Evolutionary conservation across 192 early-diverging fungal species (phyloP).

Genomic region (Lunasporangiospora selenospora): DNA sequence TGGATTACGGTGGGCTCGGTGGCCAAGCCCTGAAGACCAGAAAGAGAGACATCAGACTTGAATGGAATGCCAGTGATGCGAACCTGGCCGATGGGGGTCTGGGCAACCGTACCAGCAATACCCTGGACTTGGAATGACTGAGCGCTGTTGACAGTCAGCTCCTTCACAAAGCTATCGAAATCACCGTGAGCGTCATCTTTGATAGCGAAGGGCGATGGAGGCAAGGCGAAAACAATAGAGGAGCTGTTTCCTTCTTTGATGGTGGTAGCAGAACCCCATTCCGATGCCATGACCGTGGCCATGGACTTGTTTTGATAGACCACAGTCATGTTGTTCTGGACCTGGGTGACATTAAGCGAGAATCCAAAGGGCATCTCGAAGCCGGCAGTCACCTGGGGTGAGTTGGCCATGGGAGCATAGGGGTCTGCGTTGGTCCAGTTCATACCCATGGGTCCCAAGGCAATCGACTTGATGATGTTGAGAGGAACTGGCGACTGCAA

Average conservation of each 20-base stretch:
- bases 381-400: slow-evolving; percentile 38
- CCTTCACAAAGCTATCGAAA: slow-evolving; percentile 53
- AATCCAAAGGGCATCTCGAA: slow-evolving; percentile 62
- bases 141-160: slow-evolving; percentile 34
- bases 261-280: slow-evolving; percentile 23
- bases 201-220: slow-evolving; percentile 36
- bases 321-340: slow-evolving; percentile 49
- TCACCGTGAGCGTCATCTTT: slow-evolving; percentile 27
- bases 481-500: slow-evolving; percentile 26
- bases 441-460: slow-evolving; percentile 51
- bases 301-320: not conserved
- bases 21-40: slow-evolving; percentile 55
- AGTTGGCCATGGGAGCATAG: slow-evolving; percentile 45
- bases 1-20: slow-evolving; percentile 47
- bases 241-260: slow-evolving; percentile 37
- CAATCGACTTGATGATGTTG: slow-evolving; percentile 49
- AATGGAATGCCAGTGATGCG: slow-evolving; percentile 51
- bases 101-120: slow-evolving; percentile 44
- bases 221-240: slow-evolving; percentile 39
- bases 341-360: slow-evolving; percentile 50
- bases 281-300: slow-evolving; percentile 2
- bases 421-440: slow-evolving; percentile 30
- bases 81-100: slow-evolving; percentile 55
- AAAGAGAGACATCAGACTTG: slow-evolving; percentile 43
- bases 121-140: slow-evolving; percentile 49